Percentiles rank a stretch among this genome's conserved stretches.
Evolutionary conservation across 1,139 yeast species (phyloP).

Genomic region (Candida tetrigidarum): DNA sequence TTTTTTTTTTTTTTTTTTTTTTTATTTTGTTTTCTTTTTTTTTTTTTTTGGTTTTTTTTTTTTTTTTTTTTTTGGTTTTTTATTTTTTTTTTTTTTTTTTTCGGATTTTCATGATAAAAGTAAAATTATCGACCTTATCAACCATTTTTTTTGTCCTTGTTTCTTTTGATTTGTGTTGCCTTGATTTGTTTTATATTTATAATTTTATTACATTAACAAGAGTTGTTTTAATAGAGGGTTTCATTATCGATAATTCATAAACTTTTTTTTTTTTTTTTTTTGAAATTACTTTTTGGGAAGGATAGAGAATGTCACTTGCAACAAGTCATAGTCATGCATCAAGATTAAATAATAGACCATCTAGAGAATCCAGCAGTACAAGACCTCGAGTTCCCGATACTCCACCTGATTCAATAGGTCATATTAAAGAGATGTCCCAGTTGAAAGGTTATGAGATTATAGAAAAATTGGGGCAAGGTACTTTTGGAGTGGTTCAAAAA

Average conservation of each 20-base stretch:
- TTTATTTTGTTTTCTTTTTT: neutral
- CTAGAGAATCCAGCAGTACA: neutral
- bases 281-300: neutral
- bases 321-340: slow-evolving; percentile 1
- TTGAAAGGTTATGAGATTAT: slow-evolving; percentile 38
- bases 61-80: neutral
- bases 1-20: too few relatives aligned
- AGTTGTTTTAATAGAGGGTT: neutral
- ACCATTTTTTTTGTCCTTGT: neutral
- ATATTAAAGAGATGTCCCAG: slow-evolving; percentile 33
- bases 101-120: neutral
- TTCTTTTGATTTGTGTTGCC: neutral
- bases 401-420: slow-evolving; percentile 7
- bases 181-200: neutral
- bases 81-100: neutral
- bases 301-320: slow-evolving; percentile 3
- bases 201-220: neutral
- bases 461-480: slow-evolving; percentile 50
- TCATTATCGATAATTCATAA: neutral
- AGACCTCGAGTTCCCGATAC: slow-evolving; percentile 4
- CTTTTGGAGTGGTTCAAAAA: slow-evolving; percentile 54
- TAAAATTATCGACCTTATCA: neutral
- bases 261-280: neutral
- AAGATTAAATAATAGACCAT: neutral
- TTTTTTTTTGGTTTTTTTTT: neutral